Evolutionary conservation across 2,329 filamentous ascomycete species (phyloP).

Genomic region (Xylaria sp.): DNA sequence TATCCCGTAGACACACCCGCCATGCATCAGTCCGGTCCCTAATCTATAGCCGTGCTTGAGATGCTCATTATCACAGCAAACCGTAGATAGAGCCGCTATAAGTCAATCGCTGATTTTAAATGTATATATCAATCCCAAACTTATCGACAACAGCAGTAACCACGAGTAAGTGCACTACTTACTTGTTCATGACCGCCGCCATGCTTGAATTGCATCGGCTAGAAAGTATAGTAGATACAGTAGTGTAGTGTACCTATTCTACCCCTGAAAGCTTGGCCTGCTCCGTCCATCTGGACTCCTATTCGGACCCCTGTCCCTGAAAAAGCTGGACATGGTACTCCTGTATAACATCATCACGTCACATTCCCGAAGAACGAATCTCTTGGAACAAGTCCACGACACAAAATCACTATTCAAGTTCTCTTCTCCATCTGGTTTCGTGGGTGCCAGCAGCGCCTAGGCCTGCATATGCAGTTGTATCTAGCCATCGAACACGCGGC

Average conservation of each 20-base stretch:
- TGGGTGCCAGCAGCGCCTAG: conserved; percentile 21
- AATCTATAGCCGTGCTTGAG: not conserved
- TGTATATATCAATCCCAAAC: not conserved
- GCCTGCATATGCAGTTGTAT: conserved; percentile 20
- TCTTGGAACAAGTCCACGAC: not conserved
- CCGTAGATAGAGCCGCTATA: no score
- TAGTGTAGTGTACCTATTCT: no score
- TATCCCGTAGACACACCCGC: not conserved
- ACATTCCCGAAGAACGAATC: not conserved
- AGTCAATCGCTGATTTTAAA: not conserved
- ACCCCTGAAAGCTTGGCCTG: conserved; percentile 29
- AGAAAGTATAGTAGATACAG: no score
- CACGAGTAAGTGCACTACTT: not conserved
- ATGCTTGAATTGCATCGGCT: not conserved
- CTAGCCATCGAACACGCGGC: conserved; percentile 6
- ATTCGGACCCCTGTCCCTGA: conserved; percentile 16
- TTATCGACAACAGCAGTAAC: not conserved
- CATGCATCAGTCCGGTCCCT: not conserved
- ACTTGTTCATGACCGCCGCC: not conserved
- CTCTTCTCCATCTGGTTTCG: conserved; percentile 15
- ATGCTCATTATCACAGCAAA: not conserved
- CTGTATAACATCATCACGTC: conserved; percentile 3
- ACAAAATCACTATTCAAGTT: not conserved
- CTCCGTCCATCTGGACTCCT: conserved; percentile 15
- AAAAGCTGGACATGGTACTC: not conserved